Evolutionary conservation across 2,329 filamentous ascomycete species (phyloP).

Genomic region (Diaporthe sp.): DNA sequence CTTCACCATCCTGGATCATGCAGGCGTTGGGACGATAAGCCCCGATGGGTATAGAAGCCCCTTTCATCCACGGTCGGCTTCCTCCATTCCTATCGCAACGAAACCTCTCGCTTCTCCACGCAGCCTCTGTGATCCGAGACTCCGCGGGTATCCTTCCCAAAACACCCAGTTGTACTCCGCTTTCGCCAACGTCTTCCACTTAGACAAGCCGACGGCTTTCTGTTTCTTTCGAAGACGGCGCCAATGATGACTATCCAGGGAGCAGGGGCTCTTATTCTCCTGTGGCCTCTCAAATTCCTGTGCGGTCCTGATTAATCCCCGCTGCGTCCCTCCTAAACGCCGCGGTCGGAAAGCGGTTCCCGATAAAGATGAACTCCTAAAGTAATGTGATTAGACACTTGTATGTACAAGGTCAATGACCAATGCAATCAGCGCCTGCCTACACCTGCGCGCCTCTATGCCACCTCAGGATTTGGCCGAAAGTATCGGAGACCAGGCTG

Average conservation of each 20-base stretch:
- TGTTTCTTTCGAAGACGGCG: neutral
- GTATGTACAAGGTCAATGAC: conserved; percentile 7
- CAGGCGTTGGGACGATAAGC: neutral
- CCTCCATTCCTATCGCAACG: neutral
- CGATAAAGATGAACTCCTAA: neutral
- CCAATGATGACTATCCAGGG: neutral
- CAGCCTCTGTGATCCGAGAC: neutral
- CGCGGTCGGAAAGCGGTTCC: neutral
- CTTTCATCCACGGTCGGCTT: neutral
- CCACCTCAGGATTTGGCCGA: neutral
- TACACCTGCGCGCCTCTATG: neutral
- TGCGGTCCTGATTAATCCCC: neutral
- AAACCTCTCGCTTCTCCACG: neutral
- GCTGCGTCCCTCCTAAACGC: conserved; percentile 3
- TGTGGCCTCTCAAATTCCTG: neutral
- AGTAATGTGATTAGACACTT: conserved; percentile 10
- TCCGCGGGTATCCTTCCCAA: neutral
- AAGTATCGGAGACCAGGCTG: neutral
- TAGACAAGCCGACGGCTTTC: neutral
- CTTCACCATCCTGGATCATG: neutral
- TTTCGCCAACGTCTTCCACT: neutral
- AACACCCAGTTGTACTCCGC: neutral
- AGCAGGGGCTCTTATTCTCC: neutral
- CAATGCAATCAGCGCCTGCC: neutral
- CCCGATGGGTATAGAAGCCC: neutral